phyloP scores from a whole-genome alignment of 2,329 filamentous ascomycete genomes.

The Xylaria sp. region DNA sequence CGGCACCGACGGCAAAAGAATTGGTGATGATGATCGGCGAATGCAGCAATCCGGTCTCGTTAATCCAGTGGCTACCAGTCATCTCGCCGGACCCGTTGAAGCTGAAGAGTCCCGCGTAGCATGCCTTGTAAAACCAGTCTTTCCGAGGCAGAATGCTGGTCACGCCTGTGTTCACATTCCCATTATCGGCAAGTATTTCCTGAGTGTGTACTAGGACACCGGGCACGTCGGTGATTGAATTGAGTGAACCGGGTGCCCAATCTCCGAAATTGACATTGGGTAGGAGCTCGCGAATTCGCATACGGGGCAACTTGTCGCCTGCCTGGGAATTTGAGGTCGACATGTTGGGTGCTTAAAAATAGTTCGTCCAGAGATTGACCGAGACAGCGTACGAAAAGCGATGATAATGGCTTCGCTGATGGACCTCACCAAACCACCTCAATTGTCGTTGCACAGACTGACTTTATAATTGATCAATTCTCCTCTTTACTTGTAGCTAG shows the following conservation, averaged over 20 bases:
- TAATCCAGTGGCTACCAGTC: slow-evolving; percentile 70
- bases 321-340: slow-evolving; percentile 24
- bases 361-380: background rate
- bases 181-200: slow-evolving; percentile 53
- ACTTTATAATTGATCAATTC: slow-evolving; percentile 20
- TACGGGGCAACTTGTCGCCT: slow-evolving; percentile 36
- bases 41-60: slow-evolving; percentile 68
- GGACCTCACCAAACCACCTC: background rate
- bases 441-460: background rate
- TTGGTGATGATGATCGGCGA: slow-evolving; percentile 71
- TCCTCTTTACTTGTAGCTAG: background rate
- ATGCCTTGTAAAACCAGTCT: slow-evolving; percentile 58
- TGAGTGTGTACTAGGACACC: slow-evolving; percentile 60
- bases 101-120: slow-evolving; percentile 64
- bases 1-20: slow-evolving; percentile 66
- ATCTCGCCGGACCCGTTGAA: slow-evolving; percentile 74
- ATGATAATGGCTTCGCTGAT: background rate
- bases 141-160: slow-evolving; percentile 60
- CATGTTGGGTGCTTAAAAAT: slow-evolving; percentile 22
- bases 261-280: slow-evolving; percentile 58
- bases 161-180: slow-evolving; percentile 60
- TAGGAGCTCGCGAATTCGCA: slow-evolving; percentile 57
- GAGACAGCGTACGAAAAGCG: background rate
- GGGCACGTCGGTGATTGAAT: slow-evolving; percentile 63
- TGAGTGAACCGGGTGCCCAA: slow-evolving; percentile 58